phyloP scores from a whole-genome alignment of 164 flowering plant species.

The Berberis thunbergii region DNA sequence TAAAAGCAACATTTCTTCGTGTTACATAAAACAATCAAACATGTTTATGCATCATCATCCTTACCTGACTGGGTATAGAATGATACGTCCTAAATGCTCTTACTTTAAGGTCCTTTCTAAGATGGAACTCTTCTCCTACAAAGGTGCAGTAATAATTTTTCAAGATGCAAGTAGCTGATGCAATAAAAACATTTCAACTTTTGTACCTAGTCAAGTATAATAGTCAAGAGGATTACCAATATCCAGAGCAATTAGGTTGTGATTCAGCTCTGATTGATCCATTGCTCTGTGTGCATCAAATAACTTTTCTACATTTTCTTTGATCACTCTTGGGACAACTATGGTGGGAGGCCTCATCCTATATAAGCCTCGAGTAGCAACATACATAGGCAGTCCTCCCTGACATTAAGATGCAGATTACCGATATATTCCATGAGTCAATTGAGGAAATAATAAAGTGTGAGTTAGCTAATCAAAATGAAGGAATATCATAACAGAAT shows the following conservation, averaged over 20 bases:
- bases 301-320: constrained; percentile 58
- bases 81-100: constrained; percentile 82
- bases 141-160: constrained; percentile 1
- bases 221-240: constrained; percentile 40
- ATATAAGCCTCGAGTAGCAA: constrained; percentile 82
- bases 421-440: background rate
- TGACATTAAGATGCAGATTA: constrained; percentile 12
- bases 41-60: background rate
- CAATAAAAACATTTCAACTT: background rate
- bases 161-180: background rate
- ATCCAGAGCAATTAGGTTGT: constrained; percentile 57
- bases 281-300: constrained; percentile 73
- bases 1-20: too few relatives aligned
- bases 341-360: constrained; percentile 79
- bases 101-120: constrained; percentile 75
- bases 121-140: constrained; percentile 69
- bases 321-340: constrained; percentile 59
- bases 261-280: constrained; percentile 73
- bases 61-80: constrained; percentile 76
- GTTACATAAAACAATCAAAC: background rate
- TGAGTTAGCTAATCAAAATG: background rate
- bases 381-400: constrained; percentile 98
- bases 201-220: background rate
- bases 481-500: background rate
- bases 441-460: background rate